Conservation (phyloP, 345 rosid genomes). For the Kandelia obovata region DNA sequence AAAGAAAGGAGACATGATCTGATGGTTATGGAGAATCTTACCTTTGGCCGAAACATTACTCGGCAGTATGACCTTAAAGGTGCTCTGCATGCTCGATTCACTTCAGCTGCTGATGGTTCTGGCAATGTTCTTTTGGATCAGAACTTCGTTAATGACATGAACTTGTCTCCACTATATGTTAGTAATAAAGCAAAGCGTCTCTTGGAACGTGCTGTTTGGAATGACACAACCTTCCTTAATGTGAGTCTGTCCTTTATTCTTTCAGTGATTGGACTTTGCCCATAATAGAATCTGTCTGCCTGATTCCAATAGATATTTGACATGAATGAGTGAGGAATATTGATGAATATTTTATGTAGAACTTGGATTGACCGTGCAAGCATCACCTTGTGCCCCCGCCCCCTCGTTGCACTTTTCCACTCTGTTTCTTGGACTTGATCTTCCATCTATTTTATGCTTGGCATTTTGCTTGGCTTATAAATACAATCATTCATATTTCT, state of each 20-base stretch:
- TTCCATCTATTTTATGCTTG: not conserved
- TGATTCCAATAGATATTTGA: not conserved
- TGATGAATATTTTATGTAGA: too few relatives aligned
- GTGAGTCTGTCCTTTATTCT: slow-evolving; percentile 44
- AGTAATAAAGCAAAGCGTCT: slow-evolving; percentile 68
- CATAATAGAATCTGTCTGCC: too few relatives aligned
- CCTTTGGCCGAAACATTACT: slow-evolving; percentile 62
- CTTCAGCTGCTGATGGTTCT: slow-evolving; percentile 48
- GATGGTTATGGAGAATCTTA: slow-evolving; percentile 98
- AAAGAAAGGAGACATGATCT: slow-evolving; percentile 80
- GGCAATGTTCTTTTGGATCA: slow-evolving; percentile 89
- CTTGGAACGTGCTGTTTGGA: slow-evolving; percentile 87
- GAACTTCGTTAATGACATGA: slow-evolving; percentile 95
- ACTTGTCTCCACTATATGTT: slow-evolving; percentile 76
- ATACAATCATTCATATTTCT: not conserved
- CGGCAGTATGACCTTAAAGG: slow-evolving; percentile 98
- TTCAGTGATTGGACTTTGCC: not conserved
- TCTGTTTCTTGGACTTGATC: not conserved
- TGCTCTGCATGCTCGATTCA: slow-evolving; percentile 73
- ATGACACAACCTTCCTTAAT: slow-evolving; percentile 84
- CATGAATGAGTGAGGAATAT: not conserved
- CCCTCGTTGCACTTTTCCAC: not conserved
- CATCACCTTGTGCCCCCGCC: not conserved
- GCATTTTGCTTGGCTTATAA: not conserved
- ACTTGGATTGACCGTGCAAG: too few relatives aligned